Conservation (phyloP, 2,329 filamentous ascomycete species). For the Hymenoscyphus fructigenus region DNA sequence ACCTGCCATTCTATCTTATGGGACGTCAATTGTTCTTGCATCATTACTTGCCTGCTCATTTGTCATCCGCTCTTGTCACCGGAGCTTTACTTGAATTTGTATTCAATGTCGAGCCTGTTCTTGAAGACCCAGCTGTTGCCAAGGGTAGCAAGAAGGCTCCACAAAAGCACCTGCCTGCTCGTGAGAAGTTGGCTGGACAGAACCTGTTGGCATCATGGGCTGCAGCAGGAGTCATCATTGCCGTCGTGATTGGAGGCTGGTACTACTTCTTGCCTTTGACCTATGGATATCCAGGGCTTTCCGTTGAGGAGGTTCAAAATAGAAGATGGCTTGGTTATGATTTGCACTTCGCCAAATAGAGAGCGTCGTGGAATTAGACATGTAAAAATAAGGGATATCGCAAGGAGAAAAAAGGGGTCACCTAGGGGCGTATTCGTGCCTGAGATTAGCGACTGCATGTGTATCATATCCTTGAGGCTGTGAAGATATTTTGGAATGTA, state of each 20-base stretch:
- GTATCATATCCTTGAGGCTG: conserved; percentile 19
- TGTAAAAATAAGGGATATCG: conserved; percentile 16
- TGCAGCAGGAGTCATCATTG: conserved; percentile 68
- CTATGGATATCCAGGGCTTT: conserved; percentile 88
- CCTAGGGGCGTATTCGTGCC: conserved; percentile 8
- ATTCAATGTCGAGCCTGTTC: conserved; percentile 81
- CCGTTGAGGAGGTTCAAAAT: conserved; percentile 71
- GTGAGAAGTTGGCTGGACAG: conserved; percentile 77
- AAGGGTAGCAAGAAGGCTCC: conserved; percentile 49
- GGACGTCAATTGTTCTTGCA: conserved; percentile 96
- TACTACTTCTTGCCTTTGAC: conserved; percentile 93
- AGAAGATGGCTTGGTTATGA: conserved; percentile 98
- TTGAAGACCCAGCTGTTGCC: conserved; percentile 48
- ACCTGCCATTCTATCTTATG: conserved; percentile 97
- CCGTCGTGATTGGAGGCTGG: conserved; percentile 72
- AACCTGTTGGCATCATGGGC: conserved; percentile 79
- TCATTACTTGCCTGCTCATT: conserved; percentile 92
- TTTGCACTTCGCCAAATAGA: conserved; percentile 93
- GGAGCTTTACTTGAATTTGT: conserved; percentile 93
- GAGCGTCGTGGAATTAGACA: conserved; percentile 4
- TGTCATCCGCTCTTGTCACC: conserved; percentile 86
- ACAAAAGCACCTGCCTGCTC: conserved; percentile 70
- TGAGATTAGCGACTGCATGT: conserved; percentile 28
- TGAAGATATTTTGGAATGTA: conserved; percentile 9
- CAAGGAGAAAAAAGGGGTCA: conserved; percentile 9